Percentiles rank a stretch among this genome's conserved stretches.
Evolutionary conservation across 805 yeast species (phyloP).

Genomic region (Teunomyces barrocoloradensis): DNA sequence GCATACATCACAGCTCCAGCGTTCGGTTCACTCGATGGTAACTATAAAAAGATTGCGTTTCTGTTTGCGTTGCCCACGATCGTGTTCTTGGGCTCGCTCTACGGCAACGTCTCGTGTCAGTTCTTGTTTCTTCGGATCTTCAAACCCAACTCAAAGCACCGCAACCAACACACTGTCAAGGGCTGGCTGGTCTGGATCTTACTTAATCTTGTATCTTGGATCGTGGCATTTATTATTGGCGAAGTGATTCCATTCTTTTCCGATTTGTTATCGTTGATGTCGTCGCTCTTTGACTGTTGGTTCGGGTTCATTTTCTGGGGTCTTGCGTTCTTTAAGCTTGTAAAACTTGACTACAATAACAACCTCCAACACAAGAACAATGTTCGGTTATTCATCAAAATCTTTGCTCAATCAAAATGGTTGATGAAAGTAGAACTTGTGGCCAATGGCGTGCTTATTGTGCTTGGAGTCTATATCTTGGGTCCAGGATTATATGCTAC

Average conservation of each 20-base stretch:
- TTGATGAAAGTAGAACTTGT: constrained; percentile 36
- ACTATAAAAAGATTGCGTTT: constrained; percentile 53
- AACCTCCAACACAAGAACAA: constrained; percentile 18
- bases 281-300: constrained; percentile 64
- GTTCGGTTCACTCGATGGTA: constrained; percentile 48
- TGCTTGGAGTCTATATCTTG: constrained; percentile 50
- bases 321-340: constrained; percentile 47
- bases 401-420: constrained; percentile 25
- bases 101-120: constrained; percentile 53
- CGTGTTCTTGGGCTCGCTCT: constrained; percentile 53
- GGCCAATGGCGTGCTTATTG: constrained; percentile 37
- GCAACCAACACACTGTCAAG: constrained; percentile 43
- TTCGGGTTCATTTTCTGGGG: constrained; percentile 67
- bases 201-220: constrained; percentile 46
- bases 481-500: constrained; percentile 62
- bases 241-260: constrained; percentile 66
- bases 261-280: constrained; percentile 56
- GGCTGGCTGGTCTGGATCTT: constrained; percentile 57
- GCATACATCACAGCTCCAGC: constrained; percentile 58
- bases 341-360: constrained; percentile 8
- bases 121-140: constrained; percentile 50
- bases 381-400: constrained; percentile 18
- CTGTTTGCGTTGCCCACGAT: constrained; percentile 63
- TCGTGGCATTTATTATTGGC: constrained; percentile 54
- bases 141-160: constrained; percentile 39